Base-by-base conservation (phyloP, 2,329 filamentous ascomycete genomes). In the Calonectria ilicicola region DNA sequence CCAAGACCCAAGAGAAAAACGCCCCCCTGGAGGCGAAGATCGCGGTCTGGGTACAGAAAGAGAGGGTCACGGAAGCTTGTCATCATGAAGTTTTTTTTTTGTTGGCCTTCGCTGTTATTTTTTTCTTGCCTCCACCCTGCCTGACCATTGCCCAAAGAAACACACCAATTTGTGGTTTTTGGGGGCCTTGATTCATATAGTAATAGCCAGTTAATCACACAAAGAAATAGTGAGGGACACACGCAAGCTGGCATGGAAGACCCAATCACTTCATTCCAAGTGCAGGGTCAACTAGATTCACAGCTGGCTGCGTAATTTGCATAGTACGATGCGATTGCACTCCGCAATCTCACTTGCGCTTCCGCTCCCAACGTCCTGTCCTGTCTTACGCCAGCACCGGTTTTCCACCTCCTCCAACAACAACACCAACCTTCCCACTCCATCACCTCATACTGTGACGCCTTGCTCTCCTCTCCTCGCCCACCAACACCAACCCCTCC, bases 271-370 rank as follows among this genome's bases (percentile, higher is more conserved):
- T 42, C 19, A 44, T 26, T 46, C 46, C 60, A 62, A 65, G 47
- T 49, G 15, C 58, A 15, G 21, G 51, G 21, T 14, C 44, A 26
- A n/a, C 26, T 53, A 46, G 5, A 47, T 56, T 40, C 51, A 60
- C 40, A 38, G 29, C 62, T 29, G 26, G 53, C 64, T 58, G 53
- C 32, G 63, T 58, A 62, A 42, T 44, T 44, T 62, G 44, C 58
- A 71, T 67, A 71, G 69, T 66, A 64, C 69, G 64, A 71, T 71
- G 38, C 51, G 14, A 49, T 49, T 65, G 23, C 46, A 66, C 62
- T 65, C 32, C 75, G 67, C 74, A 62, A 69, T 72, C 69, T 64
- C 65, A 65, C 73, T 69, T 64, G 49, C 62, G 63, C 38, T 46
- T 53, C 65, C 47, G 64, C 66, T 65, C 67, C 75, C 63, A 53